Evolutionary conservation across 805 yeast genomes (phyloP).

Genomic region (Sungouiozyma ichnusensis): DNA sequence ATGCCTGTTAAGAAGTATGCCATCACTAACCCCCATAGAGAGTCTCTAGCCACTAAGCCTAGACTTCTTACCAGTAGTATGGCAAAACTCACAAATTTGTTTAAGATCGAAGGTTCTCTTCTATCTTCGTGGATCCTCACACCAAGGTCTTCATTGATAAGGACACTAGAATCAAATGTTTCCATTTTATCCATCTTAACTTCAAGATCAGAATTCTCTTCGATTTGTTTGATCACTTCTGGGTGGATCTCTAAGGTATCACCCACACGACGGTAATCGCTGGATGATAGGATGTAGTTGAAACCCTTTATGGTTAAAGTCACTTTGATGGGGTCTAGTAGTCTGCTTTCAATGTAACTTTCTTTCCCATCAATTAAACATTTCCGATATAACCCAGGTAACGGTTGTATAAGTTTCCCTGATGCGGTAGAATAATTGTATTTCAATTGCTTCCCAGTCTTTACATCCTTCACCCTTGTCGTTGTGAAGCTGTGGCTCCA

Average conservation of each 20-base stretch:
- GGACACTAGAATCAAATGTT: background rate
- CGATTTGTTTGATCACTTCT: conserved; percentile 8
- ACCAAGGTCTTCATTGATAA: background rate
- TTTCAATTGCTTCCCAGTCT: background rate
- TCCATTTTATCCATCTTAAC: background rate
- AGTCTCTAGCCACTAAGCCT: conserved; percentile 14
- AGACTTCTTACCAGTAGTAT: conserved; percentile 13
- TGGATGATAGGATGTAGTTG: conserved; percentile 6
- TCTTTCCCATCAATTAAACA: conserved; percentile 18
- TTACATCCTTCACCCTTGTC: background rate
- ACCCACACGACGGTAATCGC: conserved; percentile 10
- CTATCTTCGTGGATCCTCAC: background rate
- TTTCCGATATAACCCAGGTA: conserved; percentile 15
- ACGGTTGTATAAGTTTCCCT: conserved; percentile 8
- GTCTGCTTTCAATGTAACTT: conserved; percentile 13
- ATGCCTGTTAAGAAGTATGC: conserved; percentile 14
- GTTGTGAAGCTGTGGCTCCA: background rate
- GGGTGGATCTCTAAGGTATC: conserved; percentile 12
- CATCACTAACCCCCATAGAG: conserved; percentile 15
- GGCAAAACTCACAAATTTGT: conserved; percentile 1
- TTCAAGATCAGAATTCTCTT: conserved; percentile 5
- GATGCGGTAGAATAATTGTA: conserved; percentile 9
- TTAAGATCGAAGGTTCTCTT: background rate
- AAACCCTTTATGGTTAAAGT: background rate
- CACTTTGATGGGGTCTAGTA: conserved; percentile 10